Conservation (phyloP, 768 basidiomycete genomes). For the Tylopilus rubrobrunneus region DNA sequence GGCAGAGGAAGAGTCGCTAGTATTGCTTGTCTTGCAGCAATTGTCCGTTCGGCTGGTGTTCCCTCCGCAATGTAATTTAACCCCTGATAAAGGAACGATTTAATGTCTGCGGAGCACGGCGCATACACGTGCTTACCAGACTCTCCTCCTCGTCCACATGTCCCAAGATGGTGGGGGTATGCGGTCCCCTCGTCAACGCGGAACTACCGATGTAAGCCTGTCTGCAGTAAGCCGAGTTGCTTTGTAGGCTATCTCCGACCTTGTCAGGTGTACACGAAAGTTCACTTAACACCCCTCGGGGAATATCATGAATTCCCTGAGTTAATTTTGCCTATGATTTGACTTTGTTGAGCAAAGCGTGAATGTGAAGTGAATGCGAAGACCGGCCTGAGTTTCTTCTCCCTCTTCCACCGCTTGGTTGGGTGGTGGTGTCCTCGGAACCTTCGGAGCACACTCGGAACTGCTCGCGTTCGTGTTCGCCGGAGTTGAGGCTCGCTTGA, state of each 20-base stretch:
- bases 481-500: constrained; percentile 21
- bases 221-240: constrained; percentile 26
- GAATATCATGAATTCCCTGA: neutral
- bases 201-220: constrained; percentile 11
- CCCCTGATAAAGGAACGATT: neutral
- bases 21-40: constrained; percentile 51
- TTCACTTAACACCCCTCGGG: neutral
- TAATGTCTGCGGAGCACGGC: neutral
- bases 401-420: neutral
- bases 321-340: neutral
- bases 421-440: neutral
- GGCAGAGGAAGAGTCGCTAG: constrained; percentile 64
- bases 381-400: constrained; percentile 4
- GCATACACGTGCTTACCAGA: constrained; percentile 23
- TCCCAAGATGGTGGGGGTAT: neutral
- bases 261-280: constrained; percentile 20
- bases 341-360: neutral
- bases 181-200: constrained; percentile 1
- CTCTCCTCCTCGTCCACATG: neutral
- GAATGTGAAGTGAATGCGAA: neutral
- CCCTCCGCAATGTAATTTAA: neutral
- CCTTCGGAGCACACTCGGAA: neutral
- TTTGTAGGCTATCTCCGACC: constrained; percentile 20
- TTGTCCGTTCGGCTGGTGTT: constrained; percentile 35
- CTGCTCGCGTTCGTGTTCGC: constrained; percentile 12